Evolutionary conservation across 2,329 filamentous ascomycete genomes (phyloP).

Genomic region (Pseudocercospora macadamiae): DNA sequence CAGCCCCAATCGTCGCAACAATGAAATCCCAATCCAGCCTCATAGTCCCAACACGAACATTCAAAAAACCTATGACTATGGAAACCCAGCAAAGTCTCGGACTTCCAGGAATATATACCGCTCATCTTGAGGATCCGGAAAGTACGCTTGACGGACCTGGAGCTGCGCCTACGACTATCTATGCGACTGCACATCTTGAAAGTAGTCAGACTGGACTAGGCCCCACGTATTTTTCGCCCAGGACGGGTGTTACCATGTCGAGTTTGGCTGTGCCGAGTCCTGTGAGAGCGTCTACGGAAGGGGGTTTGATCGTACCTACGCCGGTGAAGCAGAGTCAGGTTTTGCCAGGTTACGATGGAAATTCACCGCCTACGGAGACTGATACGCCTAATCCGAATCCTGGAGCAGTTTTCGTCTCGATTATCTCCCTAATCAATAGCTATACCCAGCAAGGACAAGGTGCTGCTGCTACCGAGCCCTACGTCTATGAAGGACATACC

Average conservation of each 20-base stretch:
- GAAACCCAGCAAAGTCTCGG: background rate
- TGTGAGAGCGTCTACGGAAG: background rate
- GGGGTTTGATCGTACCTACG: background rate
- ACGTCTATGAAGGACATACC: background rate
- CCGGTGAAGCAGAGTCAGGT: background rate
- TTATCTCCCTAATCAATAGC: background rate
- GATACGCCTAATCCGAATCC: too few relatives aligned
- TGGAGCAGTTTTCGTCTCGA: background rate
- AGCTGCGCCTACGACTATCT: too few relatives aligned
- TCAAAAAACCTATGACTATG: background rate
- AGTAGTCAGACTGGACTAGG: background rate
- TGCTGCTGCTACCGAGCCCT: too few relatives aligned
- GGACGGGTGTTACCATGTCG: conserved; percentile 5
- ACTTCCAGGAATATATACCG: too few relatives aligned
- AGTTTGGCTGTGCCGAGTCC: background rate
- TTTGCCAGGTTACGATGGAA: background rate
- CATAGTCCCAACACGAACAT: background rate
- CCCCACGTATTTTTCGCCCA: conserved; percentile 4
- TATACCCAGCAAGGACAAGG: background rate
- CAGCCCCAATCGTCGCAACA: background rate
- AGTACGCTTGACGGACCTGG: background rate
- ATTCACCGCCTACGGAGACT: background rate
- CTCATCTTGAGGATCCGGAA: too few relatives aligned
- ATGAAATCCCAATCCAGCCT: background rate
- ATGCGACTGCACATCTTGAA: background rate